Evolutionary conservation across 1,284 basidiomycete species (phyloP).

Genomic region (Pseudozyma tsukubaensis): DNA sequence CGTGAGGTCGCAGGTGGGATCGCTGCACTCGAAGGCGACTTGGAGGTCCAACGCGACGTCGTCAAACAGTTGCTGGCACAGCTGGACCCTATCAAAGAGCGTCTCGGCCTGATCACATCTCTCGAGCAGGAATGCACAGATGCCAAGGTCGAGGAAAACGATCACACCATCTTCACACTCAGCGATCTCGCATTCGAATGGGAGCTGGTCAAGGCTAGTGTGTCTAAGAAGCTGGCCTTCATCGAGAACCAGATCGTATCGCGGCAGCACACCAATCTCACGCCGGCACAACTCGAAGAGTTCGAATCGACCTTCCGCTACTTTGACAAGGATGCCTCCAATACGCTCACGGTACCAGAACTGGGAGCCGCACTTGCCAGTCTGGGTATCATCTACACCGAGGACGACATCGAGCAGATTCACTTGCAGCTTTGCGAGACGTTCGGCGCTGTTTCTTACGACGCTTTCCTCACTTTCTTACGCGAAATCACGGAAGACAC

Average conservation of each 20-base stretch:
- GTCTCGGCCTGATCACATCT: slow-evolving; percentile 31
- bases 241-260: slow-evolving; percentile 98
- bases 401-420: slow-evolving; percentile 87
- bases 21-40: slow-evolving; percentile 52
- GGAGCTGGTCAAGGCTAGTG: slow-evolving; percentile 81
- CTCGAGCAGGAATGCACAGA: slow-evolving; percentile 76
- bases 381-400: slow-evolving; percentile 89
- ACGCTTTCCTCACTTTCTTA: slow-evolving; percentile 93
- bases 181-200: slow-evolving; percentile 93
- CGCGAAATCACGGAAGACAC: slow-evolving; percentile 92
- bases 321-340: slow-evolving; percentile 92
- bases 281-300: slow-evolving; percentile 94
- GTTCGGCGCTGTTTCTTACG: slow-evolving; percentile 90
- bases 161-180: slow-evolving; percentile 89
- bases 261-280: slow-evolving; percentile 87
- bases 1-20: slow-evolving; percentile 52
- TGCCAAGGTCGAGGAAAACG: slow-evolving; percentile 97
- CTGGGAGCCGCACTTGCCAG: slow-evolving; percentile 92
- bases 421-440: slow-evolving; percentile 84
- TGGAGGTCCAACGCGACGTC: slow-evolving; percentile 48
- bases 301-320: slow-evolving; percentile 97
- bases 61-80: slow-evolving; percentile 45
- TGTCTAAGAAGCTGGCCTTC: slow-evolving; percentile 90
- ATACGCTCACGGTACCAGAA: slow-evolving; percentile 85
- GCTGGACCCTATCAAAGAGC: slow-evolving; percentile 47